Conservation (phyloP, 345 rosid species). For the Bruguiera parviflora region DNA sequence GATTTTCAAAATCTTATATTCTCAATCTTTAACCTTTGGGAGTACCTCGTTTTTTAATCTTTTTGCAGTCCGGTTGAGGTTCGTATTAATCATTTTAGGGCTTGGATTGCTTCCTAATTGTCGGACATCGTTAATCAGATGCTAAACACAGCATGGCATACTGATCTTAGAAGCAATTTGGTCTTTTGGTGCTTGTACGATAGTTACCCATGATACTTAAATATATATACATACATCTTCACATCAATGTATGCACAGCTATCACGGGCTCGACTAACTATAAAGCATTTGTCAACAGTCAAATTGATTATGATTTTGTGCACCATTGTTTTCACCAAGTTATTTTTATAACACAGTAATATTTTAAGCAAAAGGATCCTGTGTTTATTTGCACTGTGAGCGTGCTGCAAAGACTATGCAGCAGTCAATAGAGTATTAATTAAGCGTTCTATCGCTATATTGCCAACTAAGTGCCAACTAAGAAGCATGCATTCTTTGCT, state of each 20-base stretch:
- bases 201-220: not conserved
- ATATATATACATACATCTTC: no score
- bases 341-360: not conserved
- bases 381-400: not conserved
- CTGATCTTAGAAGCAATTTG: not conserved
- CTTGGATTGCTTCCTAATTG: not conserved
- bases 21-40: no score
- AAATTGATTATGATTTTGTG: no score
- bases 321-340: not conserved
- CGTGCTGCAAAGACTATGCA: not conserved
- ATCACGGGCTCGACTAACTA: no score
- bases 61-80: no score
- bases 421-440: not conserved
- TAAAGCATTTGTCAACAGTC: no score
- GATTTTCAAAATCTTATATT: no score
- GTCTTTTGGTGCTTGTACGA: not conserved
- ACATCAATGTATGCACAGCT: no score
- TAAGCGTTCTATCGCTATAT: not conserved
- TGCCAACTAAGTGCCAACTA: conserved; percentile 19
- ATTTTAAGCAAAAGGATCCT: no score
- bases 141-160: not conserved
- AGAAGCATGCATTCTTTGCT: conserved; percentile 10
- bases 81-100: not conserved
- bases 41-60: no score
- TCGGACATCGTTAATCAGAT: no score